Evolutionary conservation across 1,139 yeast species (phyloP).

Genomic region (Yamadazyma blattariae): DNA sequence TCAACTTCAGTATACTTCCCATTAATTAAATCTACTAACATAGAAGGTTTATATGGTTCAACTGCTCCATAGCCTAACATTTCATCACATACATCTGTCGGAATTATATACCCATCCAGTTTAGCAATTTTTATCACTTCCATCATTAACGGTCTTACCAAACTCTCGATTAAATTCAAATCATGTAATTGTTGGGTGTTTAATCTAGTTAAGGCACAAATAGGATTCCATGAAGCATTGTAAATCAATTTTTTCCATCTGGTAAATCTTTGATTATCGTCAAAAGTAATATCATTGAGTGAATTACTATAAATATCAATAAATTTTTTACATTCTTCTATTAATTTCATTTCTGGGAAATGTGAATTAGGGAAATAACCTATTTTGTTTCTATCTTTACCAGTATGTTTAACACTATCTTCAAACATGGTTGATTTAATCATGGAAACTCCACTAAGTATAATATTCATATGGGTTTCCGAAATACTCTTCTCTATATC

Average conservation of each 20-base stretch:
- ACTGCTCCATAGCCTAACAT: slow-evolving; percentile 60
- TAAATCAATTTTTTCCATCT: slow-evolving; percentile 75
- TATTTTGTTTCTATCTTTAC: slow-evolving; percentile 51
- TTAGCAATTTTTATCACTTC: slow-evolving; percentile 63
- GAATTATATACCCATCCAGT: not conserved
- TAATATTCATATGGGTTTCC: slow-evolving; percentile 52
- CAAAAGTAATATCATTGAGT: slow-evolving; percentile 32
- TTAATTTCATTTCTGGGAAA: slow-evolving; percentile 19
- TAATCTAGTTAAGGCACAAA: slow-evolving; percentile 47
- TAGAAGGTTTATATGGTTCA: slow-evolving; percentile 61
- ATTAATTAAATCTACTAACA: slow-evolving; percentile 69
- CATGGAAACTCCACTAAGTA: slow-evolving; percentile 67
- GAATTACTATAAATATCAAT: slow-evolving; percentile 49
- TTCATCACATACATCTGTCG: slow-evolving; percentile 53
- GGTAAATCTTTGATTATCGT: slow-evolving; percentile 47
- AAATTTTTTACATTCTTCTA: slow-evolving; percentile 11
- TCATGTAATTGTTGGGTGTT: slow-evolving; percentile 49
- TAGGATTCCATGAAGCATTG: slow-evolving; percentile 64
- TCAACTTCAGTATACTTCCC: slow-evolving; percentile 70
- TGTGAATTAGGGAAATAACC: slow-evolving; percentile 46
- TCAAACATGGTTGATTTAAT: slow-evolving; percentile 60
- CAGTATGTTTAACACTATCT: slow-evolving; percentile 52
- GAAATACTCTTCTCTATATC: slow-evolving; percentile 61
- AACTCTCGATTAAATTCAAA: slow-evolving; percentile 53
- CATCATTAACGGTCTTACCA: slow-evolving; percentile 57